These are phyloP conservation scores for Cryphonectria japonica DNA, from an alignment of 2,329 filamentous ascomycete species.

Conservation along the genomic window DNA sequence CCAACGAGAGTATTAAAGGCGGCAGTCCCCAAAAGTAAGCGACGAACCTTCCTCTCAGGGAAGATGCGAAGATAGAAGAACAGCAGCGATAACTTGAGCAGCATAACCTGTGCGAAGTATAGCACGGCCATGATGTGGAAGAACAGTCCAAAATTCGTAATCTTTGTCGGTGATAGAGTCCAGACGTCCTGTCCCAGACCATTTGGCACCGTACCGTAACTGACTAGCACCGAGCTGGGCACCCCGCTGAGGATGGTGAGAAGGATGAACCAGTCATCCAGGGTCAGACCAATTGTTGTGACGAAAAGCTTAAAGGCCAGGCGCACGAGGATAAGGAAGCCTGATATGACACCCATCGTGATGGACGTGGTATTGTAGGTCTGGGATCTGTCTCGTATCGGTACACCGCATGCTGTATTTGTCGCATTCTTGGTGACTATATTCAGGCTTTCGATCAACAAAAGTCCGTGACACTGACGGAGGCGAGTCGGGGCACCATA, in stretches of 20 bases:
- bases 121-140: slow-evolving; percentile 35
- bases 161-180: slow-evolving; percentile 34
- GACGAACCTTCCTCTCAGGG: slow-evolving; percentile 6
- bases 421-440: slow-evolving; percentile 18
- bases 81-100: slow-evolving; percentile 20
- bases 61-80: slow-evolving; percentile 28
- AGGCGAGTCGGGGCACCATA: not conserved
- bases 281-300: slow-evolving; percentile 19
- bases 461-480: not conserved
- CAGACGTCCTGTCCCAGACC: slow-evolving; percentile 38
- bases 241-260: slow-evolving; percentile 27
- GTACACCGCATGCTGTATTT: slow-evolving; percentile 12
- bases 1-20: slow-evolving; percentile 28
- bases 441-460: not conserved
- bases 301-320: slow-evolving; percentile 29
- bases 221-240: slow-evolving; percentile 27
- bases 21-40: slow-evolving; percentile 18
- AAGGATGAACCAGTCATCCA: slow-evolving; percentile 32
- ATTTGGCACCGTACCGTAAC: slow-evolving; percentile 21
- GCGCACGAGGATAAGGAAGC: slow-evolving; percentile 14
- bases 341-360: slow-evolving; percentile 18
- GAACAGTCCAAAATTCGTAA: slow-evolving; percentile 34
- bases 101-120: slow-evolving; percentile 10
- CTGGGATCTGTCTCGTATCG: not conserved
- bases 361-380: slow-evolving; percentile 8